Base-by-base conservation (phyloP, 139 green algal species). In the Limnomonas spitsbergensis region DNA sequence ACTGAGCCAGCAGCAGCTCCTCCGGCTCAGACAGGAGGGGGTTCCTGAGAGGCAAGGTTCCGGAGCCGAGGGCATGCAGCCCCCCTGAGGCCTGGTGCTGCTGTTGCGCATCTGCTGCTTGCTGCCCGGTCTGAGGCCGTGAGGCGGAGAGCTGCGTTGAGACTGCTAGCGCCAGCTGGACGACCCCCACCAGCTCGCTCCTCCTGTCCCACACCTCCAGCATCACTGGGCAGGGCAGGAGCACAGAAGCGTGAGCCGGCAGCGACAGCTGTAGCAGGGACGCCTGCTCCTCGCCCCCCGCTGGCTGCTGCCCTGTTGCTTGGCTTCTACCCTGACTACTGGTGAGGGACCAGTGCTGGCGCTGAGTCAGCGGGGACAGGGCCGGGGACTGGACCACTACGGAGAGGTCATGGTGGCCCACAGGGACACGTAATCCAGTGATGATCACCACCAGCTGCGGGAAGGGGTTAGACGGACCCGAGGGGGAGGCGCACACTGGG, bases 131-230 rank as follows among this genome's bases (percentile, higher is more conserved):
- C n/a, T n/a, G n/a, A n/a, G n/a, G n/a, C n/a, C n/a, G n/a, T n/a
- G n/a, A n/a, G n/a, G n/a, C n/a, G n/a, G n/a, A n/a, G n/a, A n/a
- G n/a, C n/a, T n/a, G n/a, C n/a, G n/a, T n/a, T n/a, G n/a, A n/a
- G n/a, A n/a, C n/a, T 20, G 47, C 3, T 47, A 78, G 31, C 1
- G 34, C n/a, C 27, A 78, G 27, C 37, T 35, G 24, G 42, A 34
- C 73, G n/a, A 78, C 9, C 3, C 73, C 73, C 47, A 70, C 14
- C 32, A 78, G 29, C 24, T 53, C 24, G 35, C 14, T 53, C 2
- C 24, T 2, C 34, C 47, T 3, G 14, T 39, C 14, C 73, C 73
- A 78, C 47, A 78, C 34, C 73, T 78, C 73, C 47, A 78, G n/a
- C 47, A 78, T 32, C 38, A 40, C 24, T 32, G 69, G 35, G 69